Evolutionary conservation across 192 early-diverging fungal species (phyloP).

Genomic region (Linnemannia hyalina): DNA sequence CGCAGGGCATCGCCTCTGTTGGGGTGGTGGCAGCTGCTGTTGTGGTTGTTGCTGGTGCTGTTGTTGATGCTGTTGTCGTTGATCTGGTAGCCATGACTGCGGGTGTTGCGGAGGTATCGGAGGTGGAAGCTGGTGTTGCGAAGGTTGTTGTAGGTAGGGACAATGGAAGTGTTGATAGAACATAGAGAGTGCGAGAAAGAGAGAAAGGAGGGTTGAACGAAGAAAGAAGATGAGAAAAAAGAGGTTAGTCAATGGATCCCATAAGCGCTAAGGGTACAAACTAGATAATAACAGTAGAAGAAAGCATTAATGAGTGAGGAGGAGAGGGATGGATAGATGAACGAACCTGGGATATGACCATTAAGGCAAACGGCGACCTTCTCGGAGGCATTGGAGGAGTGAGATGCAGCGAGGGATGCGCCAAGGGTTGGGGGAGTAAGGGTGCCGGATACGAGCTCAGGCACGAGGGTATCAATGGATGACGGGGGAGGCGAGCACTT

Average conservation of each 20-base stretch:
- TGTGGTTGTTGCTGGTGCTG: constrained; percentile 29
- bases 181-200: constrained; percentile 9
- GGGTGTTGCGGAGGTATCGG: constrained; percentile 11
- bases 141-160: constrained; percentile 8
- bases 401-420: constrained; percentile 17
- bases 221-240: not conserved
- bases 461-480: constrained; percentile 14
- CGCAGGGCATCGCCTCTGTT: constrained; percentile 50
- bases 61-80: constrained; percentile 40
- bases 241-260: not conserved
- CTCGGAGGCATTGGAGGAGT: constrained; percentile 25
- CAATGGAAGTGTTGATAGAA: not conserved
- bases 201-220: not conserved
- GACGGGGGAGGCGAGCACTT: not conserved
- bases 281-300: not conserved
- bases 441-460: constrained; percentile 6
- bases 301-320: constrained; percentile 11
- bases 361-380: constrained; percentile 22
- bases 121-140: constrained; percentile 17
- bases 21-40: constrained; percentile 21
- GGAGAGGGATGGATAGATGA: not conserved
- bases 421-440: not conserved
- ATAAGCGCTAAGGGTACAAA: not conserved
- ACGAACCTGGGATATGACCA: constrained; percentile 25
- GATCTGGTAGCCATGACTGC: constrained; percentile 23